Conservation (phyloP, 2,329 filamentous ascomycete species). For the Albifimbria verrucaria region DNA sequence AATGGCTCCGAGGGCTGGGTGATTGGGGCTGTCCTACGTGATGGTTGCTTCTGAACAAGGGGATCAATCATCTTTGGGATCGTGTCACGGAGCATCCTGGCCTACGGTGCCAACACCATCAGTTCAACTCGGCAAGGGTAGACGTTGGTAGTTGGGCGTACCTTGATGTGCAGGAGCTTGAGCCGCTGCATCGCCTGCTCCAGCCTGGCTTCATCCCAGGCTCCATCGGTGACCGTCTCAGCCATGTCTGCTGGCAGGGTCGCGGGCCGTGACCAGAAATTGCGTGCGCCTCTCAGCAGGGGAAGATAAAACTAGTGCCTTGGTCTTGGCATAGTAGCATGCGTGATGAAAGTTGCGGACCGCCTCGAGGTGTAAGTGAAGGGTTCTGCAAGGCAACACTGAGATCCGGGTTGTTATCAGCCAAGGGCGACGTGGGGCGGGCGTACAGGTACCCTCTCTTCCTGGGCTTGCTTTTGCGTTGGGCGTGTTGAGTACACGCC, state of each 20-base stretch:
- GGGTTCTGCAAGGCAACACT: background rate
- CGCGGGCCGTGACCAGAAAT: background rate
- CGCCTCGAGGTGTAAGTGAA: background rate
- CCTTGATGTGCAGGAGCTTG: conserved; percentile 54
- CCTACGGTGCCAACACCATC: no score
- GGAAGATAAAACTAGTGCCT: background rate
- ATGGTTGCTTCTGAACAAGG: conserved; percentile 44
- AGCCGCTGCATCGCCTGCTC: conserved; percentile 47
- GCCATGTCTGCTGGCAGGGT: conserved; percentile 13
- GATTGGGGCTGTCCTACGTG: conserved; percentile 43
- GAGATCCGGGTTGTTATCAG: background rate
- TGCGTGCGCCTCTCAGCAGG: background rate
- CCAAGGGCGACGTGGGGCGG: background rate
- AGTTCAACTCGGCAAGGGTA: conserved; percentile 17
- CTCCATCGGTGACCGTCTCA: conserved; percentile 22
- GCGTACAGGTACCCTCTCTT: background rate
- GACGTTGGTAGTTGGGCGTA: conserved; percentile 21
- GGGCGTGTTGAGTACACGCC: background rate
- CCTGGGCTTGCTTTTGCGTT: background rate
- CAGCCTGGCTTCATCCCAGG: conserved; percentile 47
- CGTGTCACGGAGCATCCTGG: conserved; percentile 30
- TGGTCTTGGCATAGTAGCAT: background rate
- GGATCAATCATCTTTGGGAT: conserved; percentile 42
- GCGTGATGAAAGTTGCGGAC: background rate
- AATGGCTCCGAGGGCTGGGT: no score